A percentile compares a stretch with the other conserved stretches of the same genome.
Evolutionary conservation across 176 grass and related monocot genomes (phyloP).

Genomic region (Musa itinerans): DNA sequence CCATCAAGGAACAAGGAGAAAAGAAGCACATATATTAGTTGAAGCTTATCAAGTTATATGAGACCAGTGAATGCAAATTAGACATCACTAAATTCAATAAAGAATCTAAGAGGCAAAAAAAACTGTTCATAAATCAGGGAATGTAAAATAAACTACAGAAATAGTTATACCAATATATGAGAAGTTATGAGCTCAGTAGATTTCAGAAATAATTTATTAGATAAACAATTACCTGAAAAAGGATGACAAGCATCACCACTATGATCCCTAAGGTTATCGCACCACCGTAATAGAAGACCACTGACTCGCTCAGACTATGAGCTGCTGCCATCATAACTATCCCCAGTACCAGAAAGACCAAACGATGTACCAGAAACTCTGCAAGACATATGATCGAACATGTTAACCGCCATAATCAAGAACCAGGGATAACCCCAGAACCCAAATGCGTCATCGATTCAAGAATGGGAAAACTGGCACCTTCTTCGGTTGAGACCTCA

Average conservation of each 20-base stretch:
- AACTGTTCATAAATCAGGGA: too few species aligned
- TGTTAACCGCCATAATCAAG: not conserved
- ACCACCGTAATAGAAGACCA: constrained; percentile 93
- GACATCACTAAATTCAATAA: not conserved
- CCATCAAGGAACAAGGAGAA: not conserved
- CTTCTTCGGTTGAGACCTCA: constrained; percentile 69
- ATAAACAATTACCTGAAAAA: constrained; percentile 64
- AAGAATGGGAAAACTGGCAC: constrained; percentile 16
- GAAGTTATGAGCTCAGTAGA: not conserved
- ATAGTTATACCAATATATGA: too few species aligned
- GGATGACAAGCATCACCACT: constrained; percentile 69
- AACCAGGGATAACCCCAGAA: not conserved
- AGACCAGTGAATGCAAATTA: not conserved
- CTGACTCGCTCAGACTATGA: constrained; percentile 48
- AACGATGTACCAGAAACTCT: constrained; percentile 68
- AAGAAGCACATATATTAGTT: not conserved
- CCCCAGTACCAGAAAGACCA: constrained; percentile 78
- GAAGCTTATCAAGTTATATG: not conserved
- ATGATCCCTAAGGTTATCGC: constrained; percentile 87
- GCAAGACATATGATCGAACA: not conserved
- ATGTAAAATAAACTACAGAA: too few species aligned
- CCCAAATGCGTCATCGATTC: not conserved
- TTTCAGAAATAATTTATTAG: not conserved
- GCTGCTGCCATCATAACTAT: constrained; percentile 60
- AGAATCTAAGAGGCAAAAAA: too few species aligned